Percentiles rank a stretch among this genome's conserved stretches.
These are phyloP conservation scores for Cyclostephanos tholiformis DNA, from an alignment of 108 stramenopile species.

Conservation along the genomic window DNA sequence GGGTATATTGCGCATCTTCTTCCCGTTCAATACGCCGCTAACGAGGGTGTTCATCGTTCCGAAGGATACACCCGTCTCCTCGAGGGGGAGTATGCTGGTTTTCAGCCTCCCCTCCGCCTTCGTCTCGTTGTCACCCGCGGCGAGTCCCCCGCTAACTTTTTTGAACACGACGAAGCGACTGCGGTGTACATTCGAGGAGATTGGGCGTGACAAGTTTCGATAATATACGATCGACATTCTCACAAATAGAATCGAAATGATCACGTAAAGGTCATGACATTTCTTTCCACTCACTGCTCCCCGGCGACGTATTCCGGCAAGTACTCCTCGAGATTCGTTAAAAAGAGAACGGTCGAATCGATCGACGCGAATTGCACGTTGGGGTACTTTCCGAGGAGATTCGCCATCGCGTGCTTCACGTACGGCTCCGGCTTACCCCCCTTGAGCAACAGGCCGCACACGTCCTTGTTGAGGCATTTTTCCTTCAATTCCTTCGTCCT, in stretches of 20 bases:
- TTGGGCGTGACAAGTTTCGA: background rate
- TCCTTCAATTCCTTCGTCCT: conserved; percentile 80
- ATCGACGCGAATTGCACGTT: conserved; percentile 78
- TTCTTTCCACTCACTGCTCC: conserved; percentile 40
- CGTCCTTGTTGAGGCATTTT: conserved; percentile 82
- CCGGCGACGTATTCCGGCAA: conserved; percentile 71
- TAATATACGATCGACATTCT: background rate
- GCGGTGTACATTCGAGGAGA: background rate
- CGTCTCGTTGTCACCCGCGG: conserved; percentile 43
- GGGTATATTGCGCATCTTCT: conserved; percentile 56
- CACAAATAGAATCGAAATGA: background rate
- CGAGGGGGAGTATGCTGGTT: conserved; percentile 64
- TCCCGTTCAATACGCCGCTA: conserved; percentile 49
- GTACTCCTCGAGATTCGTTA: conserved; percentile 79
- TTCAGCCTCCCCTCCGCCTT: conserved; percentile 64
- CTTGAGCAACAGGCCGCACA: conserved; percentile 79
- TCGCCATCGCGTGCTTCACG: conserved; percentile 80
- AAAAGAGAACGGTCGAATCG: conserved; percentile 69
- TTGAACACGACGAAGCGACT: conserved; percentile 81
- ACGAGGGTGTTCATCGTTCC: conserved; percentile 73
- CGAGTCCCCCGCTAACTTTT: conserved; percentile 69
- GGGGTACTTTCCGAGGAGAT: conserved; percentile 73
- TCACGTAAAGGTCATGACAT: background rate
- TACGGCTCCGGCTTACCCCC: conserved; percentile 74
- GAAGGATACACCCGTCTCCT: conserved; percentile 57